These are phyloP conservation scores for Aphanocladium album DNA, from an alignment of 2,329 filamentous ascomycete species.

Conservation along the genomic window DNA sequence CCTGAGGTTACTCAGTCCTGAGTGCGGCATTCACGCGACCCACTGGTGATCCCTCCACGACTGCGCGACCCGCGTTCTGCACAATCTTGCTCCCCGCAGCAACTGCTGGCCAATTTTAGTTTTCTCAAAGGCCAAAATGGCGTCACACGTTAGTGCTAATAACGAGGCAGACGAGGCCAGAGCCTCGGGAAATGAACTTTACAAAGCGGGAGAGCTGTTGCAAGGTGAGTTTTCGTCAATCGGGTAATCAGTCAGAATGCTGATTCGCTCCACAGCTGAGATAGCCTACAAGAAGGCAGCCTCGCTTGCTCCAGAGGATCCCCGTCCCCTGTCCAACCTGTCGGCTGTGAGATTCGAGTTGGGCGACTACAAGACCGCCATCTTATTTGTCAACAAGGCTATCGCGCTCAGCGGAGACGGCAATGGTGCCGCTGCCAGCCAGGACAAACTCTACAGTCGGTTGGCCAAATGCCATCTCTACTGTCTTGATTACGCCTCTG, in stretches of 20 bases:
- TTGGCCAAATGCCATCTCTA: conserved; percentile 20
- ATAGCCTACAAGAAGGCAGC: conserved; percentile 8
- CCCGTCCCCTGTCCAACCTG: conserved; percentile 6
- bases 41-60: no score
- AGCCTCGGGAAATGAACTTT: not conserved
- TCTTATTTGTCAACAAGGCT: conserved; percentile 16
- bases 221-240: not conserved
- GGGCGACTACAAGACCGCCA: conserved; percentile 3
- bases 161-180: not conserved
- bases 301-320: conserved; percentile 2
- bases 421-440: conserved; percentile 10
- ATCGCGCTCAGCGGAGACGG: conserved; percentile 9
- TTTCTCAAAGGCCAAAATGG: not conserved
- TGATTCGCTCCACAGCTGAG: not conserved
- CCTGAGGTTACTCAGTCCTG: no score
- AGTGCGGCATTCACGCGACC: no score
- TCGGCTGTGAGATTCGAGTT: conserved; percentile 10
- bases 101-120: not conserved
- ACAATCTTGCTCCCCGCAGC: no score
- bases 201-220: not conserved
- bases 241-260: not conserved
- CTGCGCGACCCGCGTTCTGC: no score
- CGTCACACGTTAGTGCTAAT: not conserved
- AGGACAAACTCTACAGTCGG: conserved; percentile 14
- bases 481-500: conserved; percentile 10